Percentiles rank a stretch among this genome's conserved stretches.
These are phyloP conservation scores for Funneliformis caledonium DNA, from an alignment of 371 early-diverging fungal species.

Conservation along the genomic window DNA sequence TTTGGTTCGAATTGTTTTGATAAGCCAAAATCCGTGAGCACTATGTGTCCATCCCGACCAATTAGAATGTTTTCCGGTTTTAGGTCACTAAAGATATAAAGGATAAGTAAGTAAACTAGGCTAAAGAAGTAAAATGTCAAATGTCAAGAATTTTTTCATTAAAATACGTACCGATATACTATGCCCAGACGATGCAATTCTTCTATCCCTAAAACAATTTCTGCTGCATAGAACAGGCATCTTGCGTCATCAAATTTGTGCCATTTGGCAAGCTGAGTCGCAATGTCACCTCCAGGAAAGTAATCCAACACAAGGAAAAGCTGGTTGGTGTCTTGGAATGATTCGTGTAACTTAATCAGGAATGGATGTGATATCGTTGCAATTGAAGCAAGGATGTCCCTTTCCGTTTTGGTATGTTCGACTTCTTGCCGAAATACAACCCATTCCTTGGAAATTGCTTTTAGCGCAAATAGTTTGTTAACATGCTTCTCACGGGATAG, in stretches of 20 bases:
- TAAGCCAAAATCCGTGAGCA: constrained; percentile 87
- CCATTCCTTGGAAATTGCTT: constrained; percentile 71
- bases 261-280: constrained; percentile 73
- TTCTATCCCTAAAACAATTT: constrained; percentile 83
- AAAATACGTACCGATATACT: constrained; percentile 67
- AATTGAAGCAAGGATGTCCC: constrained; percentile 68
- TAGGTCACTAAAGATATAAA: constrained; percentile 58
- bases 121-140: too few relatives aligned
- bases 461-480: constrained; percentile 66
- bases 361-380: constrained; percentile 67
- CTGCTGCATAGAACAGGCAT: constrained; percentile 85
- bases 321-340: constrained; percentile 72
- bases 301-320: constrained; percentile 87
- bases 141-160: too few relatives aligned
- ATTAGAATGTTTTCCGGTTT: constrained; percentile 88
- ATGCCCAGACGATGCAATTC: constrained; percentile 86
- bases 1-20: constrained; percentile 64
- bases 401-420: constrained; percentile 69
- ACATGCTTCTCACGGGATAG: constrained; percentile 60
- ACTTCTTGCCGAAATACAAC: constrained; percentile 66
- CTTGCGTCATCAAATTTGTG: constrained; percentile 73
- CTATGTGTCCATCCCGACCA: constrained; percentile 79
- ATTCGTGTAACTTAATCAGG: constrained; percentile 70
- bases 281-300: constrained; percentile 82
- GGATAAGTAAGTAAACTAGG: neutral